Percentiles rank a stretch among this genome's conserved stretches.
phyloP scores from a whole-genome alignment of 192 early-diverging fungal species.

The Funneliformis geosporum region DNA sequence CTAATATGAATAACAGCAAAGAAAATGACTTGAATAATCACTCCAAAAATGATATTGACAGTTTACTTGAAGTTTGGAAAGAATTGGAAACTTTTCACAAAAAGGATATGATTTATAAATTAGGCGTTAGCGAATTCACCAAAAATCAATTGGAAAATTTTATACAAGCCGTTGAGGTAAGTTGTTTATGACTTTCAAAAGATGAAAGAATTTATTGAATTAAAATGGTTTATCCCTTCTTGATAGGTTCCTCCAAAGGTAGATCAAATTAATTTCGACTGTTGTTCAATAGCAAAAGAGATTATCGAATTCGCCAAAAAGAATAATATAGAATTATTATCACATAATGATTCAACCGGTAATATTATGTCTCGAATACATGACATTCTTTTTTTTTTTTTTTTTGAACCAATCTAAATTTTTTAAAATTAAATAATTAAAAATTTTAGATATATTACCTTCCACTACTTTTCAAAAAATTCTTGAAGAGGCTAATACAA shows the following conservation, averaged over 20 bases:
- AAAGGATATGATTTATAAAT: neutral
- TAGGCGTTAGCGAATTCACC: slow-evolving; percentile 9
- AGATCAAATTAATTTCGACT: neutral
- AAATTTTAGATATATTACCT: neutral
- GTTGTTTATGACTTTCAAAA: neutral
- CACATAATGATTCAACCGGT: neutral
- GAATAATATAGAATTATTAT: slow-evolving; percentile 3
- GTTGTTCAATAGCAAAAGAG: neutral
- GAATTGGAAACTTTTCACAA: neutral
- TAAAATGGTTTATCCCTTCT: neutral
- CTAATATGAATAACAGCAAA: too few species aligned
- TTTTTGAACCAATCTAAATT: too few species aligned
- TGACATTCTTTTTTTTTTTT: neutral
- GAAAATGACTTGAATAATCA: neutral
- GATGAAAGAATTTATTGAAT: neutral
- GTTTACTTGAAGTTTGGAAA: neutral
- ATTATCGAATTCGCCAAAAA: neutral
- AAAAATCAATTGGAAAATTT: neutral
- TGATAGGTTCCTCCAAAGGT: neutral
- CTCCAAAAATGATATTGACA: neutral
- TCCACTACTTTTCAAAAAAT: neutral
- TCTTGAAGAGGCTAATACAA: neutral
- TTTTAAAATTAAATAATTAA: too few species aligned
- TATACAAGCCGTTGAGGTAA: neutral
- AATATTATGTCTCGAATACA: neutral